These are phyloP conservation scores for Aspergillus diversus DNA, from an alignment of 495 filamentous ascomycete species.

Conservation along the genomic window DNA sequence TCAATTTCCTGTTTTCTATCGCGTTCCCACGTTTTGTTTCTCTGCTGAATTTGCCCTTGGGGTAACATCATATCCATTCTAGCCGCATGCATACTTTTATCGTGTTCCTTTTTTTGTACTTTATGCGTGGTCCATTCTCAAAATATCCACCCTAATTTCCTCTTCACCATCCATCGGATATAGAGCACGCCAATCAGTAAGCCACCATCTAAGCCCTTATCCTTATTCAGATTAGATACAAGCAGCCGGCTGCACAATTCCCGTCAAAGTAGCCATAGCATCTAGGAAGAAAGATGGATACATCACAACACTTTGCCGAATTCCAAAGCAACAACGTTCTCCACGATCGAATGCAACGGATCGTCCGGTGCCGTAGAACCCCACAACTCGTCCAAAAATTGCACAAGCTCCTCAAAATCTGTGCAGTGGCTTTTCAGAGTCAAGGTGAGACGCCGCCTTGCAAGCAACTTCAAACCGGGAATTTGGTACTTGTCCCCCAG, in stretches of 20 bases:
- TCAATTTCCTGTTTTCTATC: not conserved
- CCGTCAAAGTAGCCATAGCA: no score
- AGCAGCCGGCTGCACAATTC: no score
- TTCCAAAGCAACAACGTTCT: not conserved
- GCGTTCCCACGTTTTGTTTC: not conserved
- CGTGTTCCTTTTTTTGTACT: no score
- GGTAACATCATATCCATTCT: not conserved
- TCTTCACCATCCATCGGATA: no score
- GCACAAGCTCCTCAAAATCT: not conserved
- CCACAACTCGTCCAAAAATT: not conserved
- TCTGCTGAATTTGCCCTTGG: not conserved
- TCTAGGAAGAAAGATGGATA: not conserved
- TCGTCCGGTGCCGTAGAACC: not conserved
- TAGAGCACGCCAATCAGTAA: no score
- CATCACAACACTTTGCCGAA: not conserved
- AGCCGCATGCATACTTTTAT: not conserved
- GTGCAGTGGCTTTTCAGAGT: not conserved
- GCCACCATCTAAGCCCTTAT: no score
- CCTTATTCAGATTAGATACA: no score
- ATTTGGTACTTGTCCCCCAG: not conserved
- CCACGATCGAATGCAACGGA: not conserved
- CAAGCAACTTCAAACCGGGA: not conserved
- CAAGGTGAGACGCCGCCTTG: not conserved
- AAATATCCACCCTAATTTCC: no score
- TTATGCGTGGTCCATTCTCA: no score